Conservation (phyloP, 306 rosid genomes). For the Prunus mume region DNA sequence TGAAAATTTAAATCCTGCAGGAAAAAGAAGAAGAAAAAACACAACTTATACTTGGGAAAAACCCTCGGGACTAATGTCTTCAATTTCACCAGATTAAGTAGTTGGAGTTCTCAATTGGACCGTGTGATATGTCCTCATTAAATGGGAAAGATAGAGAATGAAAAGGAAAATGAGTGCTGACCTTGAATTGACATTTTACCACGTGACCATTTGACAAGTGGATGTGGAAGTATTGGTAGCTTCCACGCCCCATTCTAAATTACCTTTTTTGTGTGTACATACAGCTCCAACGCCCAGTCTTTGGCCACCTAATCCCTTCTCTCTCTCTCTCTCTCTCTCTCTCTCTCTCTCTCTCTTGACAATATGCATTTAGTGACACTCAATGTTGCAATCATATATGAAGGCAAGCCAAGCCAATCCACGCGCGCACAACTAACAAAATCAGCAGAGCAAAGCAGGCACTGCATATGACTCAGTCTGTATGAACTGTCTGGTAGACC, state of each 20-base stretch:
- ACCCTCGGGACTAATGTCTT: neutral
- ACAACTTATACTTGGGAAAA: neutral
- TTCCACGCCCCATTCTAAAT: neutral
- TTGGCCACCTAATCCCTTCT: slow-evolving; percentile 27
- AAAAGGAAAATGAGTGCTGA: neutral
- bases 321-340: neutral
- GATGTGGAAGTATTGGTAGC: slow-evolving; percentile 30
- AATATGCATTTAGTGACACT: neutral
- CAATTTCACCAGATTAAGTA: slow-evolving; percentile 6
- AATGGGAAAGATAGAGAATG: neutral
- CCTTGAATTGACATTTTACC: neutral
- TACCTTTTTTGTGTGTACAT: too few species aligned
- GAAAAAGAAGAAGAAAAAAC: neutral
- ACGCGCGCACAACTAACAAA: slow-evolving; percentile 38
- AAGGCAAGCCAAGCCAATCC: neutral
- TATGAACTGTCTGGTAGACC: slow-evolving; percentile 65
- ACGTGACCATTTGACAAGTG: slow-evolving; percentile 25
- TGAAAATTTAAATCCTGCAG: too few species aligned
- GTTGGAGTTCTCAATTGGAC: neutral
- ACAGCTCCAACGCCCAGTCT: slow-evolving; percentile 37
- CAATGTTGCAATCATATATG: neutral
- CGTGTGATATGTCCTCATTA: too few species aligned
- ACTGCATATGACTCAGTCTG: neutral
- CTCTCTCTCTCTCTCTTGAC: neutral
- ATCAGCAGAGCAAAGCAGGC: neutral